A percentile compares a stretch with the other conserved stretches of the same genome.
Evolutionary conservation across 768 basidiomycete genomes (phyloP).

Genomic region (Suillus tomentosus): DNA sequence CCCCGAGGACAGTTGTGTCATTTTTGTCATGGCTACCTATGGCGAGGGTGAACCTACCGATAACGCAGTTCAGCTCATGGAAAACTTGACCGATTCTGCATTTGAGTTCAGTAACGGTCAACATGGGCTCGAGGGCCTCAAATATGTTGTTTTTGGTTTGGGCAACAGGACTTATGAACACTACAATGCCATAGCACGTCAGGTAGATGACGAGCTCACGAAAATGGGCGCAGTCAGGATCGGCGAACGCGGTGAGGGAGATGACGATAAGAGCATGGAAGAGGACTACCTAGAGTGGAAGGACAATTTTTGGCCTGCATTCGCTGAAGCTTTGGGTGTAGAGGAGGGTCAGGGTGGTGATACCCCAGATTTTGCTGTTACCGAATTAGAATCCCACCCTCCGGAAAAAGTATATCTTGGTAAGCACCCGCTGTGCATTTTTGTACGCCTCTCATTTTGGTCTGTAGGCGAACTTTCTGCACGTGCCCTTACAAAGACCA

Average conservation of each 20-base stretch:
- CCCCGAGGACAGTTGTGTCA: constrained; percentile 82
- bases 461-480: constrained; percentile 87
- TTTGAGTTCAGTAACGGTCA: constrained; percentile 86
- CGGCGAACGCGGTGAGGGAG: constrained; percentile 91
- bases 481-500: constrained; percentile 88
- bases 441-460: constrained; percentile 2
- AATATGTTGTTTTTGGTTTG: constrained; percentile 93
- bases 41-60: constrained; percentile 99
- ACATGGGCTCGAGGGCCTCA: constrained; percentile 76
- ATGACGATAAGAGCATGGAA: constrained; percentile 99
- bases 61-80: constrained; percentile 93
- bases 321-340: constrained; percentile 79
- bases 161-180: constrained; percentile 96
- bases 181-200: constrained; percentile 87
- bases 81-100: constrained; percentile 83
- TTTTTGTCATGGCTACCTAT: constrained; percentile 98
- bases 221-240: constrained; percentile 85
- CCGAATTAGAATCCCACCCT: constrained; percentile 74
- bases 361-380: constrained; percentile 89
- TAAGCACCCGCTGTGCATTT: constrained; percentile 35
- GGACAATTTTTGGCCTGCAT: constrained; percentile 93
- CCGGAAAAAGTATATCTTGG: constrained; percentile 93
- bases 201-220: constrained; percentile 70
- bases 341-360: constrained; percentile 98
- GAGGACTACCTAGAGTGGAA: constrained; percentile 99